Evolutionary conservation across 1,284 basidiomycete genomes (phyloP), one percentile per base, ranked within the genome.

Genomic region (Stygiomarasmius scandens): DNA sequence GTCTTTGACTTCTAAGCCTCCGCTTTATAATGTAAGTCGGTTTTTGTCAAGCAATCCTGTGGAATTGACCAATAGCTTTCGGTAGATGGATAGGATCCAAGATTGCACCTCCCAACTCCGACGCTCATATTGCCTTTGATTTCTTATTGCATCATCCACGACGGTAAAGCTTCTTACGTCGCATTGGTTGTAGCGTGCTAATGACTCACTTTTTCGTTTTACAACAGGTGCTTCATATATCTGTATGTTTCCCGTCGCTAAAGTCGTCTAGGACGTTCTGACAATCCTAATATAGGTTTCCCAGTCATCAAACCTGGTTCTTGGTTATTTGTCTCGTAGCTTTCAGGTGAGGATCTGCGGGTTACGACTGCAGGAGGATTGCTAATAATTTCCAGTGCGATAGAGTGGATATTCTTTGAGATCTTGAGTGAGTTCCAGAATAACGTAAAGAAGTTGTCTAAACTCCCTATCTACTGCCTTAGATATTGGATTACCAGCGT

Each of bases 111-210:
- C 65, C 69, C 4, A 66, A 69, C 0, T 86, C 86, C 0, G 76
- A 81, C 1, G 65, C 75, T 0, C 76, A 83, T 51, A 81, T 88
- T 60, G 86, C 89, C 1, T 73, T 93, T 3, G 82, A 85, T 23
- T 95, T 95, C 71, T 72, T 95, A 14, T 80, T 95, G 3, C 86
- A 93, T 63, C 92, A 95, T 71, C 92, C 92, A 2, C 79, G 92
- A 55, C 70, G 82, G 80, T 79, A 61, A n/a, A n/a, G n/a, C n/a
- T n/a, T n/a, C n/a, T n/a, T n/a, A n/a, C n/a, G n/a, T 71, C 57
- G 23, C 29, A 5, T 32, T 32, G 12, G 16, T 16, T 46, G 14
- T 23, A 24, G 1, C 41, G 23, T 24, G 47, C 38, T 51, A 8
- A 50, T 19, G n/a, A 41, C 53, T 27, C n/a, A 19, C 41, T 50